Base-by-base conservation (phyloP, 2,329 filamentous ascomycete species). In the Exophiala xenobiotica region DNA sequence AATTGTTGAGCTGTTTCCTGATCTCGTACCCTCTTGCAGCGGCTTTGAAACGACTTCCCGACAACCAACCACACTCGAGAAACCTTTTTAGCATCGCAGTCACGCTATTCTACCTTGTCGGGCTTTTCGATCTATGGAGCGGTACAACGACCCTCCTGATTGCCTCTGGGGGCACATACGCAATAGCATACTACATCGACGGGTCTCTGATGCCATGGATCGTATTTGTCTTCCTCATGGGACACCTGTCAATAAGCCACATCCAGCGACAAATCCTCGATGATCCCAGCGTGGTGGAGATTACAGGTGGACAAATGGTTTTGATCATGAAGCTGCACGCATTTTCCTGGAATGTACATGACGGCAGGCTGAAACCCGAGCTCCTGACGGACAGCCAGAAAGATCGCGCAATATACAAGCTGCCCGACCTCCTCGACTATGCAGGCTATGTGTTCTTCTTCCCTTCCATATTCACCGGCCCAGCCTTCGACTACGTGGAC, bases 161-260 rank as follows among this genome's bases (percentile, higher is more conserved):
- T 66, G 90, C 88, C 66, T 83, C 92, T 1, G 81, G 79, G 14
- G 91, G 83, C 43, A 82, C 88, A 44, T 99, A 96, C 67, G 76
- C 79, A 58, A 93, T 99, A 61, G 87, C 92, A 46, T 83, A 86
- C 60, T 91, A 85, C 67, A 75, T 97, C 38, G 81, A 90, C 60
- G 91, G 90, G 16, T 89, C 90, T 0, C 88, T 92, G 67, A 99
- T 99, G 93, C 93, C 93, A 74, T 99, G 93, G 93, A 78, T 96
- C 43, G 90, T 85, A 53, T 99, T 99, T 70, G 77, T 89, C 43
- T 96, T 95, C 66, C 75, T 96, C 51, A 97, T 99, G 92, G 86
- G 85, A 49, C 92, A 99, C 72, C 88, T 97, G 86, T 92, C 91
- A 39, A 69, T 92, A 63, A 95, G 83, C 68, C 93, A 99, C 69